Evolutionary conservation across 1,139 yeast genomes (phyloP), one percentile per base, ranked within the genome.

Genomic region (Pichia norvegensis): DNA sequence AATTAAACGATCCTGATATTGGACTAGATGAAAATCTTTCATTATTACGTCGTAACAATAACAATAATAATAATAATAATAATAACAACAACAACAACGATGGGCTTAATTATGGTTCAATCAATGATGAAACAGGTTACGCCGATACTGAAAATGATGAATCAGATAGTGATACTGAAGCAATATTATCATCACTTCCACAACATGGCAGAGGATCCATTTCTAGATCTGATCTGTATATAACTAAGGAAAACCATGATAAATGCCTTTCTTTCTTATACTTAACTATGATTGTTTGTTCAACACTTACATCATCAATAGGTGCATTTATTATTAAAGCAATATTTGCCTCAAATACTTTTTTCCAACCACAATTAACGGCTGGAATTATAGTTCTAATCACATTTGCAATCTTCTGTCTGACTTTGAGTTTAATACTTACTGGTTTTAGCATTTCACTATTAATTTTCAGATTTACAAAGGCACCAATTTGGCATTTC

Each of bases 261-360:
- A 64, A 65, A 33, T 72, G 75, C 5, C 52, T 76, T 14, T 65
- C 78, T 1, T 68, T 73, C 46, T 55, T 76, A 36, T 76, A 76
- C 52, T 52, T 73, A 36, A 57, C 70, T 1, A 59, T 72, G 16
- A 55, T 73, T 39, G 57, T 73, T 14, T 52, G 73, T 4, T 63
- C 79, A 4, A 67, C 71, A 14, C 56, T 76, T 4, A 66, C 71
- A n/a, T 66, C 74, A 1, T 73, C 74, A 5, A 64, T 75, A 25
- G 67, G 76, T 2, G 59, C 74, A 23, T 1, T 70, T 73, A 29
- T 64, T 74, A 9, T 57, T 55, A 36, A 29, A 46, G 73, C 14
- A 52, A 69, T 48, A 38, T 71, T 45, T 16, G 14, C 16, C 29
- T 40, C 21, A 16, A 35, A 8, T 31, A 33, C 13, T 17, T 37